phyloP scores from a whole-genome alignment of 139 green algal species.

The Raphidocelis subcapitata region DNA sequence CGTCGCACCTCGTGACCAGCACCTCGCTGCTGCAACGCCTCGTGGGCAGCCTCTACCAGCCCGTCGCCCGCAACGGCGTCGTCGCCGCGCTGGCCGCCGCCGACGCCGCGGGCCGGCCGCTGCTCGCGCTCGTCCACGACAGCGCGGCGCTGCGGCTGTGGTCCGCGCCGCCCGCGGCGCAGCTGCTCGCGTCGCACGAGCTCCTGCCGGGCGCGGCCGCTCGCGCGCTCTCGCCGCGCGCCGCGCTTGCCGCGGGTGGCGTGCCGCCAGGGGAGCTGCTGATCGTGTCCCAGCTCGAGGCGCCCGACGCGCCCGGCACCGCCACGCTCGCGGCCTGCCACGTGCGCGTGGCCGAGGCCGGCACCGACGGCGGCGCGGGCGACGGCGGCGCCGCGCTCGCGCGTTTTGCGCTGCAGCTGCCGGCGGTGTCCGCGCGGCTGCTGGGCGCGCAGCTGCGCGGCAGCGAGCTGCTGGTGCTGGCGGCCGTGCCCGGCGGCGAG shows the following conservation, averaged over 20 bases:
- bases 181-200: too few species aligned
- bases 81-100: conserved; percentile 13
- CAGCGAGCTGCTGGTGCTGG: conserved; percentile 14
- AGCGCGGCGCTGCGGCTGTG: conserved; percentile 37
- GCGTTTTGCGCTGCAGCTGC: not conserved
- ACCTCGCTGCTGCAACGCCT: not conserved
- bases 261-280: too few species aligned
- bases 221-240: too few species aligned
- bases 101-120: not conserved
- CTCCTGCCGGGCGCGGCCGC: too few species aligned
- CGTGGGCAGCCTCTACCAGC: conserved; percentile 17
- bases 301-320: not conserved
- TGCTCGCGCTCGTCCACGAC: conserved; percentile 42
- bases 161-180: not conserved
- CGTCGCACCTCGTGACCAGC: not conserved
- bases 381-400: not conserved
- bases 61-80: conserved; percentile 4
- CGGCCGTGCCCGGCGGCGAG: not conserved
- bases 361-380: not conserved
- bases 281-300: not conserved
- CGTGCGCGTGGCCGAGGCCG: not conserved
- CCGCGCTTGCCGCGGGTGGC: too few species aligned
- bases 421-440: not conserved
- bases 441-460: conserved; percentile 8
- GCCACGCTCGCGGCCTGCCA: not conserved